phyloP scores from a whole-genome alignment of 2,329 filamentous ascomycete genomes.

The Ampelomyces quisqualis region DNA sequence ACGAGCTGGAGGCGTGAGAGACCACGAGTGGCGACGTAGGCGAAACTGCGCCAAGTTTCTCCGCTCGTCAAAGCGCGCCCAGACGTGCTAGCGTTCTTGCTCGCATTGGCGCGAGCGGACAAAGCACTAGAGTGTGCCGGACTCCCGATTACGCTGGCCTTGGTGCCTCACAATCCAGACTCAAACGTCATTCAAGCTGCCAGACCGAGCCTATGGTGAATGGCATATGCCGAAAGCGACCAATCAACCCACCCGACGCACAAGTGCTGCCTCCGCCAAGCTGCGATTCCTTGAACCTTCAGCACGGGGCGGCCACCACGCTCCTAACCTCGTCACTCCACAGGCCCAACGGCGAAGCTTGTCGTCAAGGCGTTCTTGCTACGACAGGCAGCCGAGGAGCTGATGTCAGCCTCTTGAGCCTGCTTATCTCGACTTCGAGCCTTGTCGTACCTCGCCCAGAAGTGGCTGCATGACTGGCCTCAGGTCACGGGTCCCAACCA shows the following conservation, averaged over 20 bases:
- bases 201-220: constrained; percentile 9
- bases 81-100: constrained; percentile 9
- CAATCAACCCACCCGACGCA: constrained; percentile 10
- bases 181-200: constrained; percentile 19
- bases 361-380: constrained; percentile 21
- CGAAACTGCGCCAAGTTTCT: constrained; percentile 27
- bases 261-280: constrained; percentile 17
- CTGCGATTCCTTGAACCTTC: constrained; percentile 7
- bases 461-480: constrained; percentile 5
- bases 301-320: constrained; percentile 10
- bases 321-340: constrained; percentile 11
- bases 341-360: constrained; percentile 29
- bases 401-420: constrained; percentile 20
- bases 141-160: constrained; percentile 8
- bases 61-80: constrained; percentile 24
- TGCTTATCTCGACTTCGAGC: constrained; percentile 17
- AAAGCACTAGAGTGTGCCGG: constrained; percentile 14
- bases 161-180: constrained; percentile 7
- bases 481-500: constrained; percentile 30
- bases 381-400: constrained; percentile 11
- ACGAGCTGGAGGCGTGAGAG: constrained; percentile 17
- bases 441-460: constrained; percentile 20
- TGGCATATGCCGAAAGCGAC: constrained; percentile 10
- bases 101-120: constrained; percentile 3
- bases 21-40: constrained; percentile 11